Evolutionary conservation across 164 flowering plant species (phyloP).

Genomic region (Sedum album): DNA sequence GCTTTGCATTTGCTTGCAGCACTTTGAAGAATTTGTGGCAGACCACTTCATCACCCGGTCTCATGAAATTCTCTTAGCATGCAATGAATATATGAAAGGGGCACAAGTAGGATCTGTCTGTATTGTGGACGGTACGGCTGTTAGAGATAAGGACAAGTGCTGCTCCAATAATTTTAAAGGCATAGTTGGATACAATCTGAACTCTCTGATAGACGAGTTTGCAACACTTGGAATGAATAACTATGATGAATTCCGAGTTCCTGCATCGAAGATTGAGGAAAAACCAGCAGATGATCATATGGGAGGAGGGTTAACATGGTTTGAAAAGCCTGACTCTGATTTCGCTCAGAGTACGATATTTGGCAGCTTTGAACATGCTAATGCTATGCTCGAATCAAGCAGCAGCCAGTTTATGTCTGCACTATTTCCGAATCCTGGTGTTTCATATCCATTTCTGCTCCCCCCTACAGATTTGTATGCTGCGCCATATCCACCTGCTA

Average conservation of each 20-base stretch:
- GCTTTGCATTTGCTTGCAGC: not conserved
- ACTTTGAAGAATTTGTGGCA: slow-evolving; percentile 4
- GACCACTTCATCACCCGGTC: not conserved
- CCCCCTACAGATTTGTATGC: not conserved
- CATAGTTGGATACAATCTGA: not conserved
- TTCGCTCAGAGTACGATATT: too few relatives aligned
- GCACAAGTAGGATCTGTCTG: not conserved
- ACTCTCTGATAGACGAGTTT: not conserved
- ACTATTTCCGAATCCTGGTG: not conserved
- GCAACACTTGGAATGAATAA: not conserved
- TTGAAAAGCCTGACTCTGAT: too few relatives aligned
- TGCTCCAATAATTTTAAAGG: not conserved
- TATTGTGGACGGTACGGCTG: not conserved
- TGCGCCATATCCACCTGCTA: not conserved
- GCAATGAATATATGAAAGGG: not conserved
- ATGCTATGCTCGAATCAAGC: not conserved
- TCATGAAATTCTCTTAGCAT: not conserved
- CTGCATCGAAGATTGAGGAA: not conserved
- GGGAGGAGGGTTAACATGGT: too few relatives aligned
- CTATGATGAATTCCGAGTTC: not conserved
- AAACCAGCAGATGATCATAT: not conserved
- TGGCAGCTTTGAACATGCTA: not conserved
- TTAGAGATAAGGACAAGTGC: not conserved
- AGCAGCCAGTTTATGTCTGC: not conserved
- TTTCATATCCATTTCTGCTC: not conserved